Percentiles rank a stretch among this genome's conserved stretches.
Evolutionary conservation across 495 filamentous ascomycete genomes (phyloP).

Genomic region (Xylaria grammica): DNA sequence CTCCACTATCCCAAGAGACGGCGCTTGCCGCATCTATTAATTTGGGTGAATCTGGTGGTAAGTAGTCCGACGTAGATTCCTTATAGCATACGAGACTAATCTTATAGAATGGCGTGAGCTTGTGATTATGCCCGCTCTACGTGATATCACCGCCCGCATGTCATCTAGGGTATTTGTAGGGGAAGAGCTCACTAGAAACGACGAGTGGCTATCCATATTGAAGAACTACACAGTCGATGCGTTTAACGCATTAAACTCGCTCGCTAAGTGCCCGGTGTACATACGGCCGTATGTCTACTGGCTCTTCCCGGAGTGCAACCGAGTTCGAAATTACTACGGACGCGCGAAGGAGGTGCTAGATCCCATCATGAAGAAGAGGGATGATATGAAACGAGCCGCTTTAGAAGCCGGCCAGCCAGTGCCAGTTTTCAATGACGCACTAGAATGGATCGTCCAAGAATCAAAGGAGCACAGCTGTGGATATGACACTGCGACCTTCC

Average conservation of each 20-base stretch:
- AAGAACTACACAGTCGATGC: conserved; percentile 44
- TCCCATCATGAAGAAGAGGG: conserved; percentile 37
- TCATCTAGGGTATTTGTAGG: conserved; percentile 56
- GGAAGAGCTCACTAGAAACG: conserved; percentile 49
- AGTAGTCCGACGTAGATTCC: neutral
- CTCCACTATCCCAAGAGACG: conserved; percentile 49
- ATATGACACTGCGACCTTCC: conserved; percentile 35
- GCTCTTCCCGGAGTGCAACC: conserved; percentile 40
- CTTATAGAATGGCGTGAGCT: conserved; percentile 36
- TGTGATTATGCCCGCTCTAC: conserved; percentile 22
- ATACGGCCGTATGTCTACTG: conserved; percentile 41
- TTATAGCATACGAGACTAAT: neutral
- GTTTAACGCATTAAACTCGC: conserved; percentile 34
- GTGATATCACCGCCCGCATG: conserved; percentile 47
- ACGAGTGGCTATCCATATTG: conserved; percentile 49
- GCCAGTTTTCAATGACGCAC: conserved; percentile 36
- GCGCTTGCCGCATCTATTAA: conserved; percentile 40
- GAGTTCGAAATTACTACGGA: conserved; percentile 25
- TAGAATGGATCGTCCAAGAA: conserved; percentile 44
- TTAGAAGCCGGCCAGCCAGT: conserved; percentile 14
- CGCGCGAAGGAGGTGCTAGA: conserved; percentile 34
- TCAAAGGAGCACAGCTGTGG: conserved; percentile 23
- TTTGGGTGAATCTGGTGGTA: conserved; percentile 26
- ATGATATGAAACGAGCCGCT: conserved; percentile 26
- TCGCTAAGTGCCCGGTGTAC: conserved; percentile 40